phyloP scores from a whole-genome alignment of 352 stramenopile species.

The Peronospora destructor region DNA sequence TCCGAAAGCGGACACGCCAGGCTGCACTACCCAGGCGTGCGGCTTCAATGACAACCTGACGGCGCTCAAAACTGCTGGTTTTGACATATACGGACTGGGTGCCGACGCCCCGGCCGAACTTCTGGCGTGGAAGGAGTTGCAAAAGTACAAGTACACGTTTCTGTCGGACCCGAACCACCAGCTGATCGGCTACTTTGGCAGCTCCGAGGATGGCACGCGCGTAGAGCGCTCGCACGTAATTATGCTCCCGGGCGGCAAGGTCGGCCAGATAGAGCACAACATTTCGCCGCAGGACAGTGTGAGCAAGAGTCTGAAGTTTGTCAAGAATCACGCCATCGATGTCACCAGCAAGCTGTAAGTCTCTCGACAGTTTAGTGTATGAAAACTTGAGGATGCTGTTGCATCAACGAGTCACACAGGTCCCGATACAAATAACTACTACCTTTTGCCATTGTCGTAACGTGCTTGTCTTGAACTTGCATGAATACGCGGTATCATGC shows the following conservation, averaged over 20 bases:
- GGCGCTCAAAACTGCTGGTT: constrained; percentile 64
- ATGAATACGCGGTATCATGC: no score
- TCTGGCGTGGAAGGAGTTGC: constrained; percentile 69
- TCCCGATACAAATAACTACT: constrained; percentile 6
- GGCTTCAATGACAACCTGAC: constrained; percentile 82
- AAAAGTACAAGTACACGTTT: constrained; percentile 75
- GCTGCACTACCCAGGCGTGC: constrained; percentile 77
- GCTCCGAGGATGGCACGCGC: constrained; percentile 52
- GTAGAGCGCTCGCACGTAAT: constrained; percentile 84
- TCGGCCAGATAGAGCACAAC: constrained; percentile 67
- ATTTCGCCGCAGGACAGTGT: constrained; percentile 78
- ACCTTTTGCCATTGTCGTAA: constrained; percentile 17
- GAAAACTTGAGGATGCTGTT: constrained; percentile 9
- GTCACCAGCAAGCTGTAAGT: constrained; percentile 32
- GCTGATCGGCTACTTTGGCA: constrained; percentile 76
- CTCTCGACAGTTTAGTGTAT: constrained; percentile 8
- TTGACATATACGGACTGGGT: constrained; percentile 77
- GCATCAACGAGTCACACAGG: neutral
- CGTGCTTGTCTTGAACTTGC: neutral
- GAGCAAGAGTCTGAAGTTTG: constrained; percentile 68
- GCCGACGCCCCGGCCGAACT: constrained; percentile 61
- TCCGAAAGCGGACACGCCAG: constrained; percentile 77
- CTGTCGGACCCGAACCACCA: constrained; percentile 75
- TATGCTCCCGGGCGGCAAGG: constrained; percentile 59
- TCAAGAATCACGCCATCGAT: constrained; percentile 26